phyloP scores from a whole-genome alignment of 192 early-diverging fungal species.

The Funneliformis mosseae region DNA sequence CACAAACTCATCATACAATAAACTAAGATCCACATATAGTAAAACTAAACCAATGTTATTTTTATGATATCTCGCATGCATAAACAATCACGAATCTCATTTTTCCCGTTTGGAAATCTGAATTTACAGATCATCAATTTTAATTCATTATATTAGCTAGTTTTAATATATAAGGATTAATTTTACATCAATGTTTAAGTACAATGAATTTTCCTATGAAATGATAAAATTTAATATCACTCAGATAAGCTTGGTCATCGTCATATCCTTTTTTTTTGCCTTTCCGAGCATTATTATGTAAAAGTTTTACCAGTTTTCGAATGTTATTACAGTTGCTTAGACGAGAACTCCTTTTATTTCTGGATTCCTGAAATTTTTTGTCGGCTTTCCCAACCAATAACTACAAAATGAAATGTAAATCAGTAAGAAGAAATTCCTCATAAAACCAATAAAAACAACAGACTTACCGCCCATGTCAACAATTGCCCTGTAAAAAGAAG shows the following conservation, averaged over 20 bases:
- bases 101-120: no score
- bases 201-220: no score
- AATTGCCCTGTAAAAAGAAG: constrained; percentile 26
- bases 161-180: no score
- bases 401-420: constrained; percentile 27
- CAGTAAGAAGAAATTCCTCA: constrained; percentile 26
- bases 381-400: constrained; percentile 16
- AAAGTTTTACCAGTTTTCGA: constrained; percentile 8
- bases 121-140: no score
- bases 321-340: constrained; percentile 2
- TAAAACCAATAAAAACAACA: neutral
- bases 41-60: no score
- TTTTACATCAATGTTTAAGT: no score
- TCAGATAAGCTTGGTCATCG: neutral
- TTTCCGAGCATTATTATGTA: neutral
- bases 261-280: neutral
- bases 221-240: no score
- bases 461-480: constrained; percentile 33
- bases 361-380: constrained; percentile 8
- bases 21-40: no score
- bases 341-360: constrained; percentile 25
- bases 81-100: no score
- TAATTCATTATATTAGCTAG: no score
- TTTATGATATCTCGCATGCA: no score
- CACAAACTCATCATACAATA: no score